These are phyloP conservation scores for Haplosporangium gracile DNA, from an alignment of 192 early-diverging fungal species.

Conservation along the genomic window DNA sequence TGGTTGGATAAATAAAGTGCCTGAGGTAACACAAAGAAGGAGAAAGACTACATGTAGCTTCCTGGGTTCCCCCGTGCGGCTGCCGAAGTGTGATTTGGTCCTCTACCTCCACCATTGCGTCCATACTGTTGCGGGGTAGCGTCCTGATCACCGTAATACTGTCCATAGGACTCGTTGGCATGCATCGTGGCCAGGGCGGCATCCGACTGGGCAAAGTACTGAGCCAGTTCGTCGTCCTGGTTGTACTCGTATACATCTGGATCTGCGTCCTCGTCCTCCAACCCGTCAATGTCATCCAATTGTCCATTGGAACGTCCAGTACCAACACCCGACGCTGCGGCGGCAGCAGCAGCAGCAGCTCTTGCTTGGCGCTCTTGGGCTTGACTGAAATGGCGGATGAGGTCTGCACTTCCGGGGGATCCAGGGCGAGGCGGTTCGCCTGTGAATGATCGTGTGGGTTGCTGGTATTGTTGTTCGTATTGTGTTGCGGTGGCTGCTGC, in stretches of 20 bases:
- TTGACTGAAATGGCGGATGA: slow-evolving; percentile 55
- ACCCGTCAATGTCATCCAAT: slow-evolving; percentile 3
- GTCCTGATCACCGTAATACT: slow-evolving; percentile 16
- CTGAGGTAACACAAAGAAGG: background rate
- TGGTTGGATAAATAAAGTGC: background rate
- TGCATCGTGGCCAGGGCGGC: slow-evolving; percentile 21
- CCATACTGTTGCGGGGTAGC: background rate
- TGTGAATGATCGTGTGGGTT: background rate
- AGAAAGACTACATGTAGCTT: slow-evolving; percentile 23
- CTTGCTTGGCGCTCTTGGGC: slow-evolving; percentile 33
- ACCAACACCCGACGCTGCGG: background rate
- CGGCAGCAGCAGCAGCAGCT: slow-evolving; percentile 10
- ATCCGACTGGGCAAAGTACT: slow-evolving; percentile 53
- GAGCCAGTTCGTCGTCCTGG: slow-evolving; percentile 49
- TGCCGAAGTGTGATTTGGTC: background rate
- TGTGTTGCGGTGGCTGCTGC: slow-evolving; percentile 34
- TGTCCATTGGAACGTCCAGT: background rate
- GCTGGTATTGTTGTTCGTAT: slow-evolving; percentile 16
- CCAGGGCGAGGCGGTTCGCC: slow-evolving; percentile 29
- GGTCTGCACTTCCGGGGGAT: slow-evolving; percentile 39
- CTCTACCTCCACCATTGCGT: background rate
- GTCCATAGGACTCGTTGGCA: slow-evolving; percentile 12
- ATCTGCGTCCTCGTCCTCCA: slow-evolving; percentile 11
- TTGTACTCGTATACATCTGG: slow-evolving; percentile 52
- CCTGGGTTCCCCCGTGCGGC: slow-evolving; percentile 5